These are phyloP conservation scores for Sechiopsis laciniata DNA, from an alignment of 306 rosid species.

Conservation along the genomic window DNA sequence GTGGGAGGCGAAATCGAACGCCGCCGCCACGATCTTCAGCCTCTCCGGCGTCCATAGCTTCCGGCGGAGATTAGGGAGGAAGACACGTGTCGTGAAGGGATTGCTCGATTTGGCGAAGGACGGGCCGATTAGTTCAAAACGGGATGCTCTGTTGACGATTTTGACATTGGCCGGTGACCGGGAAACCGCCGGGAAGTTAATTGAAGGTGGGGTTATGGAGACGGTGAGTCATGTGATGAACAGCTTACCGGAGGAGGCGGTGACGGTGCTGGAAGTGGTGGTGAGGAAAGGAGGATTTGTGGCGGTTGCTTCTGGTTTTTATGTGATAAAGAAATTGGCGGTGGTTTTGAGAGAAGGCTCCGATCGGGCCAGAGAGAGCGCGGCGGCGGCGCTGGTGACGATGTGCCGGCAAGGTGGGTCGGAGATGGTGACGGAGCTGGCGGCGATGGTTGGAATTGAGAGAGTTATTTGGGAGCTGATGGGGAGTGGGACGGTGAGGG, in stretches of 20 bases:
- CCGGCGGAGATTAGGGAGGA: constrained; percentile 61
- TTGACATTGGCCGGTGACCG: constrained; percentile 62
- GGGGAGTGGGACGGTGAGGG: constrained; percentile 67
- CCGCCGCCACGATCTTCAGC: constrained; percentile 78
- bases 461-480: constrained; percentile 79
- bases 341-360: constrained; percentile 58
- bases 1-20: constrained; percentile 96
- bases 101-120: constrained; percentile 51
- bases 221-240: constrained; percentile 43
- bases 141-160: constrained; percentile 77
- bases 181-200: constrained; percentile 51
- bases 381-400: constrained; percentile 72
- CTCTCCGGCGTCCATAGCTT: constrained; percentile 41
- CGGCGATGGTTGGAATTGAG: constrained; percentile 56
- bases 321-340: constrained; percentile 46
- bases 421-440: constrained; percentile 73
- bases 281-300: constrained; percentile 72
- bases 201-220: constrained; percentile 62
- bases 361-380: constrained; percentile 72
- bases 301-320: constrained; percentile 56
- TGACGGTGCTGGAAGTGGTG: constrained; percentile 58
- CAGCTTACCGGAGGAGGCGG: constrained; percentile 68
- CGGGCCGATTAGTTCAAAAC: constrained; percentile 49
- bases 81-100: constrained; percentile 52
- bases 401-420: constrained; percentile 76